A percentile compares a stretch with the other conserved stretches of the same genome.
These are phyloP conservation scores for Gynochthodes officinalis DNA, from an alignment of 257 asterid genomes.

Conservation along the genomic window DNA sequence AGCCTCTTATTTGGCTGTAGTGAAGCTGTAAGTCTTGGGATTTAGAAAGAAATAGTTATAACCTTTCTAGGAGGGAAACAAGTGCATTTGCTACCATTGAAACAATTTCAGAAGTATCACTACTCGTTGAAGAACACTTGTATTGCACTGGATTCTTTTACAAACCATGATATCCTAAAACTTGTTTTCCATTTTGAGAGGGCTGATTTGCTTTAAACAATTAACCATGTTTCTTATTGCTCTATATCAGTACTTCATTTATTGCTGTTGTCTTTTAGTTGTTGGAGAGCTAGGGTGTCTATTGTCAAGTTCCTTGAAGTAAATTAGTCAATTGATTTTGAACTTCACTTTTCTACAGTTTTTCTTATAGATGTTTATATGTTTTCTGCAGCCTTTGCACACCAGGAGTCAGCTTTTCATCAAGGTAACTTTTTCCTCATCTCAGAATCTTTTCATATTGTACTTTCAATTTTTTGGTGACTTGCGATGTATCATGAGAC, in stretches of 20 bases:
- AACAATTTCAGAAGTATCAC: background rate
- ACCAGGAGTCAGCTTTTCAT: constrained; percentile 74
- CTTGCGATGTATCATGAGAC: background rate
- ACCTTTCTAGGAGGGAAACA: background rate
- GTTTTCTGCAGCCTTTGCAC: constrained; percentile 69
- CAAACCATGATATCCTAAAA: background rate
- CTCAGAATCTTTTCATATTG: background rate
- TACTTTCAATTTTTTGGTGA: background rate
- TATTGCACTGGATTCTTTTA: background rate
- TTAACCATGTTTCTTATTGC: background rate
- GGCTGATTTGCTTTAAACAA: background rate
- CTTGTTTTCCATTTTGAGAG: too few relatives aligned
- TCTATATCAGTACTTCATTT: background rate
- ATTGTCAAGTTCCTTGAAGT: background rate
- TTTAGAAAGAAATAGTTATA: background rate
- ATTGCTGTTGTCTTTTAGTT: background rate
- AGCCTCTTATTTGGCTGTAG: constrained; percentile 79
- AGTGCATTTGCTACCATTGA: background rate
- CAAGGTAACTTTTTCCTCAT: constrained; percentile 55
- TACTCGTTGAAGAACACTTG: background rate
- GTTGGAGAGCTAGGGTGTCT: background rate
- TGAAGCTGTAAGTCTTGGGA: constrained; percentile 71
- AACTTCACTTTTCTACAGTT: constrained; percentile 8
- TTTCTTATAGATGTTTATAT: constrained; percentile 17
- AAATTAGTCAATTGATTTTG: background rate